Percentiles rank a stretch among this genome's conserved stretches.
These are phyloP conservation scores for Plicaturopsis crispa DNA, from an alignment of 768 basidiomycete genomes.

Conservation along the genomic window DNA sequence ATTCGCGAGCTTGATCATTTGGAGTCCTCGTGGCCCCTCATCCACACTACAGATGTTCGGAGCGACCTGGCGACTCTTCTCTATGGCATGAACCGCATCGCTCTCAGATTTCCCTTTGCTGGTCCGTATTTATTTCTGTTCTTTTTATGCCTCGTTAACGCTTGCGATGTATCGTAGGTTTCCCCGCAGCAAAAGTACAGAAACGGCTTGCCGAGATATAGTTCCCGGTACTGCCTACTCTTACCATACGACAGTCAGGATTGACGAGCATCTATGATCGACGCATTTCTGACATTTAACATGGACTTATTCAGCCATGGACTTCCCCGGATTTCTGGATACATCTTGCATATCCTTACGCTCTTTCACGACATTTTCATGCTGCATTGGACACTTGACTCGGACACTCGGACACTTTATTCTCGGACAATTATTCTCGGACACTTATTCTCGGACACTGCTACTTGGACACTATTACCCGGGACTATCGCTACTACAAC, in stretches of 20 bases:
- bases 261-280: neutral
- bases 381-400: neutral
- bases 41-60: constrained; percentile 50
- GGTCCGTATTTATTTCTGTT: constrained; percentile 16
- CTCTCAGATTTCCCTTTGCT: constrained; percentile 53
- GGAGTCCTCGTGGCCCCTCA: constrained; percentile 56
- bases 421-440: too few relatives aligned
- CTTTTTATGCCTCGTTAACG: neutral
- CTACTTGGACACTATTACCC: neutral
- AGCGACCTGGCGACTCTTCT: constrained; percentile 54
- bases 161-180: constrained; percentile 6
- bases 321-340: neutral
- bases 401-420: neutral
- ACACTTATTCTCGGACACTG: too few relatives aligned
- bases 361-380: neutral
- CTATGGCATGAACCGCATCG: constrained; percentile 57
- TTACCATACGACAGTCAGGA: neutral
- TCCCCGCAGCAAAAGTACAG: constrained; percentile 16
- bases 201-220: constrained; percentile 16
- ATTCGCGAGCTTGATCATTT: constrained; percentile 58
- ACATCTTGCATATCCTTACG: neutral
- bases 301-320: neutral
- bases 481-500: too few relatives aligned
- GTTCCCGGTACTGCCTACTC: constrained; percentile 4
- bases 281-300: neutral